Evolutionary conservation across 139 green algal species (phyloP).

Genomic region (Chlorella sp.): DNA sequence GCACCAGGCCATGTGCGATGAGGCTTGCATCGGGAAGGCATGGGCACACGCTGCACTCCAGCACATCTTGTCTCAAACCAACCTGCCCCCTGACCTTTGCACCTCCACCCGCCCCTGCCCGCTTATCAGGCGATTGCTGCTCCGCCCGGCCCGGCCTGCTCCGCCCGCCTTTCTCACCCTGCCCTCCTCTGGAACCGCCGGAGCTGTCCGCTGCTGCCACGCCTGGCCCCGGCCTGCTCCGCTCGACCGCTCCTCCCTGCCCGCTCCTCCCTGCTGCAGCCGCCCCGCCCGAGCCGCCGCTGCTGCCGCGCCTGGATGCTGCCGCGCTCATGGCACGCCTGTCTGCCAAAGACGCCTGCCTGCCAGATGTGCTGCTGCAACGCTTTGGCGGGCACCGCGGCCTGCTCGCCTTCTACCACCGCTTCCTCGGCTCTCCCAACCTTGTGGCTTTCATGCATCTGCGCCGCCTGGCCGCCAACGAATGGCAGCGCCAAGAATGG

Average conservation of each 20-base stretch:
- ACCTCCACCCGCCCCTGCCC: too few relatives aligned
- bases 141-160: neutral
- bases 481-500: conserved; percentile 30
- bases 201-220: too few relatives aligned
- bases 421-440: conserved; percentile 15
- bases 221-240: neutral
- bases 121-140: too few relatives aligned
- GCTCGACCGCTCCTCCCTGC: neutral
- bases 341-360: neutral
- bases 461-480: conserved; percentile 13
- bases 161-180: neutral
- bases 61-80: too few relatives aligned
- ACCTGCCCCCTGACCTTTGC: too few relatives aligned
- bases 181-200: too few relatives aligned
- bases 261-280: neutral
- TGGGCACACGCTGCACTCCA: too few relatives aligned
- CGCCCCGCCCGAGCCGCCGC: conserved; percentile 1
- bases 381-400: conserved; percentile 39
- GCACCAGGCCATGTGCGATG: too few relatives aligned
- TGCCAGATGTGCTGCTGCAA: conserved; percentile 20
- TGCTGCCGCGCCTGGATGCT: conserved; percentile 15
- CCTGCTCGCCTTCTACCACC: conserved; percentile 25
- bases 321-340: neutral
- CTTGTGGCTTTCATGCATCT: conserved; percentile 13
- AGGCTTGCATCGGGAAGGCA: too few relatives aligned